These are phyloP conservation scores for Combretum micranthum DNA, from an alignment of 345 rosid genomes.

Conservation along the genomic window DNA sequence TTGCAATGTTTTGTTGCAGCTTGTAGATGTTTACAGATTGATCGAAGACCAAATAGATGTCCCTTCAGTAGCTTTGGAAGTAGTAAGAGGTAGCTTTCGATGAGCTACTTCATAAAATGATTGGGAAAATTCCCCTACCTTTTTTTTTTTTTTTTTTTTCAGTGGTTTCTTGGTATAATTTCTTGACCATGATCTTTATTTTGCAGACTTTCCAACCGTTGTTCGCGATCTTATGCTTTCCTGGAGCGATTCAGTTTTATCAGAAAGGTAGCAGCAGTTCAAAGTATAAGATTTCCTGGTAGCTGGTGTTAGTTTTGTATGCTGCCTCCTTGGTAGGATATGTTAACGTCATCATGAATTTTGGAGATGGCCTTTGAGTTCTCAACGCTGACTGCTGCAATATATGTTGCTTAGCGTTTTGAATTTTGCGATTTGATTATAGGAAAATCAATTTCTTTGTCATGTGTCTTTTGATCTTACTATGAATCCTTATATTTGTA, in stretches of 20 bases:
- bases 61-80: slow-evolving; percentile 64
- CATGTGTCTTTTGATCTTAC: too few relatives aligned
- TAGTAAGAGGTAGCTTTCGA: slow-evolving; percentile 51
- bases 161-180: neutral
- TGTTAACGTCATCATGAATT: neutral
- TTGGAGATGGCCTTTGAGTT: too few relatives aligned
- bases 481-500: too few relatives aligned
- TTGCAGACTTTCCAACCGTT: slow-evolving; percentile 72
- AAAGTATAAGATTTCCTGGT: neutral
- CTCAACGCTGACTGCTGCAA: too few relatives aligned
- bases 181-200: neutral
- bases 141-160: neutral
- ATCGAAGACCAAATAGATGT: slow-evolving; percentile 74
- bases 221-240: slow-evolving; percentile 67
- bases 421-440: too few relatives aligned
- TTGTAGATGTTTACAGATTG: slow-evolving; percentile 80
- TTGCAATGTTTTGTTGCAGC: slow-evolving; percentile 34
- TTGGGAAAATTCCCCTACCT: neutral
- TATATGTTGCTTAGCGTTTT: too few relatives aligned
- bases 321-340: neutral
- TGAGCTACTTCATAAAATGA: neutral
- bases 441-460: too few relatives aligned
- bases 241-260: slow-evolving; percentile 73
- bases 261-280: slow-evolving; percentile 32
- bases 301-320: neutral